Percentiles rank a stretch among this genome's conserved stretches.
Evolutionary conservation across 495 filamentous ascomycete species (phyloP).

Genomic region (Penicillium cosmopolitanum): DNA sequence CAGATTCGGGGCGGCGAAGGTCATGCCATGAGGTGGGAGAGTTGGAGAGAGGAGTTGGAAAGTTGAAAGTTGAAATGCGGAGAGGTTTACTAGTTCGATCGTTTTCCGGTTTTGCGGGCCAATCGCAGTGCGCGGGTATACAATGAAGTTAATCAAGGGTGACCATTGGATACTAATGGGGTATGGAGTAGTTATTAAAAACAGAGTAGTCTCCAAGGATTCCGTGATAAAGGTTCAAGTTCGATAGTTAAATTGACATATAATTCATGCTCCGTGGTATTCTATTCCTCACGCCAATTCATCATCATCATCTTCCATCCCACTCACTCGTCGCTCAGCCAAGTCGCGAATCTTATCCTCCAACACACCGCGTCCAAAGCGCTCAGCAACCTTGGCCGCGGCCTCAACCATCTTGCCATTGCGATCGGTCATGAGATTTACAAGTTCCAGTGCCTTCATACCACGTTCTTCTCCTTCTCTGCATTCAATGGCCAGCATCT

Average conservation of each 20-base stretch:
- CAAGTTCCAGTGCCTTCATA: conserved; percentile 91
- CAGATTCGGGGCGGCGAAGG: conserved; percentile 7
- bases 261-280: neutral
- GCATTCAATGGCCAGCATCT: conserved; percentile 89
- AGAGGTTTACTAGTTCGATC: neutral
- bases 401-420: conserved; percentile 85
- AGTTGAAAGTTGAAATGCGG: conserved; percentile 4
- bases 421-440: conserved; percentile 74
- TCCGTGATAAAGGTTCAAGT: neutral
- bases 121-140: conserved; percentile 28
- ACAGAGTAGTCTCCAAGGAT: neutral
- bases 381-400: conserved; percentile 78
- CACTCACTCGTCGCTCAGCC: conserved; percentile 65
- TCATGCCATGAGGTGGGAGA: conserved; percentile 26
- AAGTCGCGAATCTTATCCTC: conserved; percentile 85
- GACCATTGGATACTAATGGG: neutral
- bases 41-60: neutral
- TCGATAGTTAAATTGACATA: neutral
- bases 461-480: conserved; percentile 88
- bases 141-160: conserved; percentile 6
- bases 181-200: too few relatives aligned
- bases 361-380: conserved; percentile 75
- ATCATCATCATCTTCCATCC: conserved; percentile 58
- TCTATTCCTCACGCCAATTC: conserved; percentile 41
- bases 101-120: conserved; percentile 19